A percentile compares a stretch with the other conserved stretches of the same genome.
Conservation (phyloP, 1,284 basidiomycete genomes). For the Malassezia cuniculi region DNA sequence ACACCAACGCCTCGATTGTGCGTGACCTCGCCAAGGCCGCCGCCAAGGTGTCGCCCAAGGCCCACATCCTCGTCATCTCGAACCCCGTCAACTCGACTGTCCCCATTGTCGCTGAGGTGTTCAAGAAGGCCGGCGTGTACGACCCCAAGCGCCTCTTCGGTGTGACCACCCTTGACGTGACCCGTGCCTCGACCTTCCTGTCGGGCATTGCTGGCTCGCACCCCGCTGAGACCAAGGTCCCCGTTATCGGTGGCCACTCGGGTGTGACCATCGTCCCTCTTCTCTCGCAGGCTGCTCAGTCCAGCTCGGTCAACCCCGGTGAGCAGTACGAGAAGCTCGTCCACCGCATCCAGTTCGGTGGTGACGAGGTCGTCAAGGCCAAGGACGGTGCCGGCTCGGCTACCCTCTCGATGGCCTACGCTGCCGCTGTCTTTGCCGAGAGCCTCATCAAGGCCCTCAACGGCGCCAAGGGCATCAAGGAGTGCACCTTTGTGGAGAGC, state of each 20-base stretch:
- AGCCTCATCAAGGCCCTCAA: slow-evolving; percentile 72
- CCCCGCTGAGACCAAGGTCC: slow-evolving; percentile 60
- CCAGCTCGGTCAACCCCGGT: slow-evolving; percentile 50
- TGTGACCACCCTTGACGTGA: slow-evolving; percentile 94
- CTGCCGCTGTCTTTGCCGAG: slow-evolving; percentile 52
- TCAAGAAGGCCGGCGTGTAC: slow-evolving; percentile 86
- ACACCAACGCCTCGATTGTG: slow-evolving; percentile 90
- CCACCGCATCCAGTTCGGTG: slow-evolving; percentile 81
- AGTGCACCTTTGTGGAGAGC: slow-evolving; percentile 74
- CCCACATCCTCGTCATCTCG: slow-evolving; percentile 89
- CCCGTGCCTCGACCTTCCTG: slow-evolving; percentile 85
- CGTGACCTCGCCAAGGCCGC: slow-evolving; percentile 83
- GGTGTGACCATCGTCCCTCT: slow-evolving; percentile 93
- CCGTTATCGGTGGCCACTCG: slow-evolving; percentile 91
- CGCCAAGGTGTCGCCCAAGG: slow-evolving; percentile 73
- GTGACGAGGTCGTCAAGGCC: slow-evolving; percentile 83
- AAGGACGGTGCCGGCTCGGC: slow-evolving; percentile 77
- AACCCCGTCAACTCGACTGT: slow-evolving; percentile 67
- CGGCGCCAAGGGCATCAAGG: slow-evolving; percentile 73
- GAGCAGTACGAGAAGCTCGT: slow-evolving; percentile 50
- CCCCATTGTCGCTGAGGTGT: slow-evolving; percentile 83
- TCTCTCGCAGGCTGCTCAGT: slow-evolving; percentile 74
- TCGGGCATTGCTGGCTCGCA: slow-evolving; percentile 53
- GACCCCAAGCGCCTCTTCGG: slow-evolving; percentile 59
- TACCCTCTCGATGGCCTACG: slow-evolving; percentile 76